These are phyloP conservation scores for Falciphora oryzae DNA, from an alignment of 2,329 filamentous ascomycete genomes.

Conservation along the genomic window DNA sequence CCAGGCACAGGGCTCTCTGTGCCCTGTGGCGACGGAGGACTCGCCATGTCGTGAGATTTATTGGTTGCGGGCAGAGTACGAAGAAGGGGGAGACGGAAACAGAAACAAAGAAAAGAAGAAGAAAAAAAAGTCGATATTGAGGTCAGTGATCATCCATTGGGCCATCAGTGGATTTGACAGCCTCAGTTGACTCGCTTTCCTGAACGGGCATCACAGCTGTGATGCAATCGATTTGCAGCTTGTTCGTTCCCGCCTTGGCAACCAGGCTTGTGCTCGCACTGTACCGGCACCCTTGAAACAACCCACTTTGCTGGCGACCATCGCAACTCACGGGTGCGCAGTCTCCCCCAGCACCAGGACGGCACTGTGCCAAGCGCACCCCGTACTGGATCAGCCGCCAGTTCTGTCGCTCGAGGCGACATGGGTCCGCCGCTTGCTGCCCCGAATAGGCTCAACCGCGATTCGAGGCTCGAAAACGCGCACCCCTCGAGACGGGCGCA, in stretches of 20 bases:
- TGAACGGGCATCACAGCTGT: background rate
- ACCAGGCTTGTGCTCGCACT: background rate
- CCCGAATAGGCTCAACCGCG: background rate
- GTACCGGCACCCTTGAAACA: background rate
- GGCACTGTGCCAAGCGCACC: background rate
- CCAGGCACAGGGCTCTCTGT: background rate
- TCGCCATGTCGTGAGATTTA: background rate
- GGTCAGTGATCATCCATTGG: background rate
- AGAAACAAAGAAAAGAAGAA: background rate
- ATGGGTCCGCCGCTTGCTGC: background rate
- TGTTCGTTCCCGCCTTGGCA: background rate
- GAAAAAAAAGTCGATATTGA: background rate
- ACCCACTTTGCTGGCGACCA: too few species aligned
- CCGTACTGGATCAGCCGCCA: background rate
- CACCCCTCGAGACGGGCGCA: background rate
- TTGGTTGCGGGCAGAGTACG: background rate
- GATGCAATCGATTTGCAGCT: background rate
- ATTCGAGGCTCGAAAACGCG: background rate
- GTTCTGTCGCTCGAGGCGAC: background rate
- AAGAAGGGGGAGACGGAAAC: background rate
- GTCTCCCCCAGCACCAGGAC: too few species aligned
- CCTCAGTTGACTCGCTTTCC: background rate
- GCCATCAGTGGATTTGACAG: background rate
- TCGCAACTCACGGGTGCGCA: too few species aligned
- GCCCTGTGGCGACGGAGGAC: background rate